These are phyloP conservation scores for Neofusicoccum kwambonambiense DNA, from an alignment of 2,329 filamentous ascomycete genomes.

Conservation along the genomic window DNA sequence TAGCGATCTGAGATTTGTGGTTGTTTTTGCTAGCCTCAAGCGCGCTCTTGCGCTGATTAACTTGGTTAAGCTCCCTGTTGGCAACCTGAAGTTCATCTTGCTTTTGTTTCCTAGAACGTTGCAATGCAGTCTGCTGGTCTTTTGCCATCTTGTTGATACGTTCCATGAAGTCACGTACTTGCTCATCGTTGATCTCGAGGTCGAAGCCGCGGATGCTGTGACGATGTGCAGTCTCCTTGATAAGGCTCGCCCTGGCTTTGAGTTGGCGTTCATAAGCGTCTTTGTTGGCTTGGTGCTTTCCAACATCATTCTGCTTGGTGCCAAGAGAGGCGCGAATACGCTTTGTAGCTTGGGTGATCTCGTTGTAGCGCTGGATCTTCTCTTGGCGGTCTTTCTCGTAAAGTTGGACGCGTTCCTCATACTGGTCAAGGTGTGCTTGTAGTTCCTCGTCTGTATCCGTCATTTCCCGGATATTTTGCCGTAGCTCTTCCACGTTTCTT, in stretches of 20 bases:
- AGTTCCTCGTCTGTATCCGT: slow-evolving; percentile 76
- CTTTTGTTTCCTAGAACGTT: slow-evolving; percentile 70
- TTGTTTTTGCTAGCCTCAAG: slow-evolving; percentile 72
- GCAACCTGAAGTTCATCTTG: slow-evolving; percentile 71
- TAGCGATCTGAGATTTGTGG: slow-evolving; percentile 68
- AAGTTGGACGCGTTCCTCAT: slow-evolving; percentile 69
- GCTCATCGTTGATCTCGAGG: slow-evolving; percentile 64
- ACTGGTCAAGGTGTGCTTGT: slow-evolving; percentile 69
- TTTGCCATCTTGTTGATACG: slow-evolving; percentile 70
- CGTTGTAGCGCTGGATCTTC: slow-evolving; percentile 63
- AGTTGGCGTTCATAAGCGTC: slow-evolving; percentile 82
- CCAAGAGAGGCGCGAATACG: slow-evolving; percentile 43
- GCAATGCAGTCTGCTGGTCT: slow-evolving; percentile 77
- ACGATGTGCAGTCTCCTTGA: slow-evolving; percentile 72
- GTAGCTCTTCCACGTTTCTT: slow-evolving; percentile 68
- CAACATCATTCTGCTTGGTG: slow-evolving; percentile 61
- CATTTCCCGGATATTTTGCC: slow-evolving; percentile 72
- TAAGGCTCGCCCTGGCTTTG: slow-evolving; percentile 66
- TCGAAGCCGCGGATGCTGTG: slow-evolving; percentile 86
- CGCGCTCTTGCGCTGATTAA: slow-evolving; percentile 72
- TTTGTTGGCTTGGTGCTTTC: slow-evolving; percentile 81
- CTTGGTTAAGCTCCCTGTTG: slow-evolving; percentile 68
- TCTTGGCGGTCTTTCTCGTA: slow-evolving; percentile 63
- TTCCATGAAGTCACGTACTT: slow-evolving; percentile 74
- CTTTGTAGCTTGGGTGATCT: slow-evolving; percentile 57